Conservation (phyloP, 805 yeast genomes). For the Brettanomyces custersianus region DNA sequence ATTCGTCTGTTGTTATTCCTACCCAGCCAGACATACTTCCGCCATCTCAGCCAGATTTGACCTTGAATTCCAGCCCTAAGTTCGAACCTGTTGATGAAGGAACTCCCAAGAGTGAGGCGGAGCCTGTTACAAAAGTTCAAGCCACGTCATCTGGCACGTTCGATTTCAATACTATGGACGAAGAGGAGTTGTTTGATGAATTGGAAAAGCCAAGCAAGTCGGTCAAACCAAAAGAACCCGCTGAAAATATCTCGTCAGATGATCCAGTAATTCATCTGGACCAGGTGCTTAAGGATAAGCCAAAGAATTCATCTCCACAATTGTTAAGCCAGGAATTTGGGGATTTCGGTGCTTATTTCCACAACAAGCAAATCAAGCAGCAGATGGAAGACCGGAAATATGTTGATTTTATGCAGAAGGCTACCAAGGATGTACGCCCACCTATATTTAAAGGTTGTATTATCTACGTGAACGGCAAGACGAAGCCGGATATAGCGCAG, state of each 20-base stretch:
- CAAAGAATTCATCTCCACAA: not conserved
- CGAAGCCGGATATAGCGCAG: conserved; percentile 67
- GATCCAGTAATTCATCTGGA: not conserved
- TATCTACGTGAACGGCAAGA: conserved; percentile 83
- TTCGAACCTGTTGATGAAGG: not conserved
- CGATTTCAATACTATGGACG: conserved; percentile 4
- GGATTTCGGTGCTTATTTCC: conserved; percentile 58
- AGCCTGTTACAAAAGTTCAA: not conserved
- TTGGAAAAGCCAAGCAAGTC: not conserved
- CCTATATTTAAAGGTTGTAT: conserved; percentile 53
- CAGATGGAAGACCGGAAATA: conserved; percentile 46
- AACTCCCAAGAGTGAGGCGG: not conserved
- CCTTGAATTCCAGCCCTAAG: not conserved
- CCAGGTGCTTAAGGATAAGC: not conserved
- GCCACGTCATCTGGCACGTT: not conserved
- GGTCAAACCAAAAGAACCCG: not conserved
- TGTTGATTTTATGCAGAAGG: conserved; percentile 37
- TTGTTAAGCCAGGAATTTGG: conserved; percentile 39
- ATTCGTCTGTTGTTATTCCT: not conserved
- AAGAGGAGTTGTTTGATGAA: conserved; percentile 1
- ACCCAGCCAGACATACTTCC: not conserved
- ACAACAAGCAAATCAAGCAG: conserved; percentile 52
- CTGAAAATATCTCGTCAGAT: not conserved
- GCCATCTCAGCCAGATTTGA: not conserved
- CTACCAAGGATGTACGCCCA: conserved; percentile 23